Evolutionary conservation across 2,329 filamentous ascomycete species (phyloP).

Genomic region (Cercospora sojina): DNA sequence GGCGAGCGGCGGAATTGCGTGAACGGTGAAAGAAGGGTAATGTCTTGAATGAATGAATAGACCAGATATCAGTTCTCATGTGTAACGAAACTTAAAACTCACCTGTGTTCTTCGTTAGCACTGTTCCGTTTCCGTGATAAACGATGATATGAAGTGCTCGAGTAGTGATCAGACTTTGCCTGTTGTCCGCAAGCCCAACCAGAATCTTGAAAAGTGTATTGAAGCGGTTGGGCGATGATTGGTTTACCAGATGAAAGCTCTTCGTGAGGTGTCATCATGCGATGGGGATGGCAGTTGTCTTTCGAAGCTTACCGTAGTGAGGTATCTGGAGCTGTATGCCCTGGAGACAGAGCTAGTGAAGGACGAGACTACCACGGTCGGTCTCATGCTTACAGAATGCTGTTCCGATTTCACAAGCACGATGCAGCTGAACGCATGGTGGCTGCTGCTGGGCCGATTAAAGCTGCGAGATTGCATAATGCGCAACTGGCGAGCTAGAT

Average conservation of each 20-base stretch:
- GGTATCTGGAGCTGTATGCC: too few relatives aligned
- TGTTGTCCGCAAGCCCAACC: conserved; percentile 53
- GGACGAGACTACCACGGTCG: not conserved
- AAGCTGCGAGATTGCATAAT: too few relatives aligned
- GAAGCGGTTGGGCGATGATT: conserved; percentile 49
- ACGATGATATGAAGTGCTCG: not conserved
- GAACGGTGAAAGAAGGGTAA: not conserved
- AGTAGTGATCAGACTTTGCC: conserved; percentile 49
- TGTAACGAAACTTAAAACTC: not conserved
- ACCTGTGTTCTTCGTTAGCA: not conserved
- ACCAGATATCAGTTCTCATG: not conserved
- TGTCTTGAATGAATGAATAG: not conserved
- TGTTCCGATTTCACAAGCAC: too few relatives aligned
- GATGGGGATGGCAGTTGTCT: not conserved
- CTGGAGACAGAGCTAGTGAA: not conserved
- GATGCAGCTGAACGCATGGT: too few relatives aligned
- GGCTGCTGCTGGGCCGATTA: too few relatives aligned
- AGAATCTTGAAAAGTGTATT: conserved; percentile 40
- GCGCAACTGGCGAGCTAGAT: too few relatives aligned
- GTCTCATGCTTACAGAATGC: not conserved
- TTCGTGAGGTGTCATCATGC: conserved; percentile 32
- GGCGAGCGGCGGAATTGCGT: not conserved
- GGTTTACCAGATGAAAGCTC: conserved; percentile 50
- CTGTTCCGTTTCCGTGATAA: not conserved
- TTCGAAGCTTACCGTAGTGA: conserved; percentile 2